These are phyloP conservation scores for Tardiomyces depauwii DNA, from an alignment of 1,139 yeast species.

Conservation along the genomic window DNA sequence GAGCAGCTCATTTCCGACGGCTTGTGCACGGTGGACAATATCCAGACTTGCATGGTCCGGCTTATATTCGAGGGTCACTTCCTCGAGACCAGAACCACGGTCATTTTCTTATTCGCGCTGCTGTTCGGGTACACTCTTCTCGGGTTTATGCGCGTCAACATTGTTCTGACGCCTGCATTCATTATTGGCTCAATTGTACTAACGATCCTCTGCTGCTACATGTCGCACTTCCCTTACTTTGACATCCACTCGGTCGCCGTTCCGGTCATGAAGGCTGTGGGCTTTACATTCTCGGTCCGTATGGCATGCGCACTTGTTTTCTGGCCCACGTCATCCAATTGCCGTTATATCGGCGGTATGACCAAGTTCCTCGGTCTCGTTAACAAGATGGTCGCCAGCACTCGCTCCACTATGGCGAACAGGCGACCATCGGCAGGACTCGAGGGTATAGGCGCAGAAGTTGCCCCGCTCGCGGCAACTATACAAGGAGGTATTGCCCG, in stretches of 20 bases:
- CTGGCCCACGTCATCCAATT: conserved; percentile 20
- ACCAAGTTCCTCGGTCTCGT: conserved; percentile 8
- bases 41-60: conserved; percentile 10
- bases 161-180: conserved; percentile 1
- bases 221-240: conserved; percentile 16
- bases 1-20: conserved; percentile 12
- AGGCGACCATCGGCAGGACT: conserved; percentile 10
- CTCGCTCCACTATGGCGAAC: conserved; percentile 8
- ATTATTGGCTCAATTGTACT: conserved; percentile 9
- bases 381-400: conserved; percentile 5
- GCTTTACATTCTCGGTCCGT: conserved; percentile 15
- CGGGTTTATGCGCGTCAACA: conserved; percentile 5
- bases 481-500: conserved; percentile 6
- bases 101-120: conserved; percentile 16
- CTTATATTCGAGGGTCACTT: conserved; percentile 16
- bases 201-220: conserved; percentile 12
- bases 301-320: conserved; percentile 13
- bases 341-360: conserved; percentile 11
- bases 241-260: conserved; percentile 14
- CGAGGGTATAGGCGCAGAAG: conserved; percentile 5
- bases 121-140: conserved; percentile 7
- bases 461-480: conserved; percentile 4
- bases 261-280: conserved; percentile 16
- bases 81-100: conserved; percentile 13
- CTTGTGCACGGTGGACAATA: conserved; percentile 11